A percentile compares a stretch with the other conserved stretches of the same genome.
Conservation (phyloP, 805 yeast genomes). For the Candida lessepsii region DNA sequence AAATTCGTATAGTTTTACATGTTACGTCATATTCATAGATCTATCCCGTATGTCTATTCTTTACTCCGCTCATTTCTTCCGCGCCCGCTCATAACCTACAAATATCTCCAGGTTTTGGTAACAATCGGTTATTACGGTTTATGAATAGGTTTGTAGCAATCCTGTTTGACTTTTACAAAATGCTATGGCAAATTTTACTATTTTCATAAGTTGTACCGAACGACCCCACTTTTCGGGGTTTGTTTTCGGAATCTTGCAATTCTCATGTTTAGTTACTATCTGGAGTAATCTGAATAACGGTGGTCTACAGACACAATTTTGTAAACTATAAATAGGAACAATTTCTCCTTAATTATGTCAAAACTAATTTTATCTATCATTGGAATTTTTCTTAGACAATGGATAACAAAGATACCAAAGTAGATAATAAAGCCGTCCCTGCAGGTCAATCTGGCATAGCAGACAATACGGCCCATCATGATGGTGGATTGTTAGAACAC, state of each 20-base stretch:
- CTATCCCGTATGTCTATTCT: no score
- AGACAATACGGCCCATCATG: not conserved
- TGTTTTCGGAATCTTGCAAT: not conserved
- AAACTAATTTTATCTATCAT: no score
- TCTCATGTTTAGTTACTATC: no score
- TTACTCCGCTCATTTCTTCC: not conserved
- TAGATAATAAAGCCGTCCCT: not conserved
- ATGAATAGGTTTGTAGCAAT: slow-evolving; percentile 1
- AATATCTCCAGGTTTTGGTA: not conserved
- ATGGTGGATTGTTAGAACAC: not conserved
- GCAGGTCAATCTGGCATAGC: not conserved
- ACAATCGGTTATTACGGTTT: not conserved
- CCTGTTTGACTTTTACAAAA: not conserved
- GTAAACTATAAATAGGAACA: slow-evolving; percentile 4
- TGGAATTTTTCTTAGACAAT: not conserved
- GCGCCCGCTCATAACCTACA: slow-evolving; percentile 1
- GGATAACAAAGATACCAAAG: not conserved
- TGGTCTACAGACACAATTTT: not conserved
- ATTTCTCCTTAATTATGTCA: no score
- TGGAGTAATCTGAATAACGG: not conserved
- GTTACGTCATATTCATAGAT: no score
- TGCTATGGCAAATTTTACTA: not conserved
- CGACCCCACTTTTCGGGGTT: slow-evolving; percentile 1
- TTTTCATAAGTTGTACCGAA: not conserved
- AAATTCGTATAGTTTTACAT: no score